A percentile compares a stretch with the other conserved stretches of the same genome.
These are phyloP conservation scores for Lignosus rhinocerotis DNA, from an alignment of 1,284 basidiomycete species.

Conservation along the genomic window DNA sequence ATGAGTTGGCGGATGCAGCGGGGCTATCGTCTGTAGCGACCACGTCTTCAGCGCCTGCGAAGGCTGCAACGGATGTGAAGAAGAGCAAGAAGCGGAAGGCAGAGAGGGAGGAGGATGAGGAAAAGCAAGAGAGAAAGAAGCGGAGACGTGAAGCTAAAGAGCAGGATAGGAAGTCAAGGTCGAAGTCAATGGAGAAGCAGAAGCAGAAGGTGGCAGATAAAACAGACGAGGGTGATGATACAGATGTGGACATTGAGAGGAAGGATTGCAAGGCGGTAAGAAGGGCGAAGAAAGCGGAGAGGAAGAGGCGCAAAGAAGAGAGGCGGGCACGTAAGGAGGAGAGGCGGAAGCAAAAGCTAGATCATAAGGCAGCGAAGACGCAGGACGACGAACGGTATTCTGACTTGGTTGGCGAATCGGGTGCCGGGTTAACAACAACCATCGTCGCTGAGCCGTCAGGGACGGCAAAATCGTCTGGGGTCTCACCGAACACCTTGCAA, in stretches of 20 bases:
- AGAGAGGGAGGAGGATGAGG: constrained; percentile 18
- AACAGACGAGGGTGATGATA: neutral
- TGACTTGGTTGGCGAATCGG: neutral
- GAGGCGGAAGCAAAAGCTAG: constrained; percentile 20
- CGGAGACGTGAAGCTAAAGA: constrained; percentile 20
- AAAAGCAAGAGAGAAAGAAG: constrained; percentile 16
- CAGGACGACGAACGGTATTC: neutral
- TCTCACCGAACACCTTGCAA: no score
- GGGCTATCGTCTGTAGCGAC: neutral
- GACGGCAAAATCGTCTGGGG: no score
- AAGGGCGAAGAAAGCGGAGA: constrained; percentile 26
- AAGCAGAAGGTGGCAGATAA: neutral
- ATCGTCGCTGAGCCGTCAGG: no score
- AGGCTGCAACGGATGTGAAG: constrained; percentile 18
- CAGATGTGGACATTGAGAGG: neutral
- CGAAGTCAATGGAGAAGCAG: constrained; percentile 8
- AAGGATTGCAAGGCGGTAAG: constrained; percentile 9
- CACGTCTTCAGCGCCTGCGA: constrained; percentile 1
- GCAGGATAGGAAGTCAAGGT: constrained; percentile 6
- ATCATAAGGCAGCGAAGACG: constrained; percentile 1
- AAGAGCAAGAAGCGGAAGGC: constrained; percentile 7
- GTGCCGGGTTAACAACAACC: no score
- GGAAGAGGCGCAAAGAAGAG: constrained; percentile 27
- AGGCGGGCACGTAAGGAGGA: constrained; percentile 29
- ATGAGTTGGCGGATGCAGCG: neutral